Conservation (phyloP, 2,329 filamentous ascomycete species). For the Bipolaris bicolor region DNA sequence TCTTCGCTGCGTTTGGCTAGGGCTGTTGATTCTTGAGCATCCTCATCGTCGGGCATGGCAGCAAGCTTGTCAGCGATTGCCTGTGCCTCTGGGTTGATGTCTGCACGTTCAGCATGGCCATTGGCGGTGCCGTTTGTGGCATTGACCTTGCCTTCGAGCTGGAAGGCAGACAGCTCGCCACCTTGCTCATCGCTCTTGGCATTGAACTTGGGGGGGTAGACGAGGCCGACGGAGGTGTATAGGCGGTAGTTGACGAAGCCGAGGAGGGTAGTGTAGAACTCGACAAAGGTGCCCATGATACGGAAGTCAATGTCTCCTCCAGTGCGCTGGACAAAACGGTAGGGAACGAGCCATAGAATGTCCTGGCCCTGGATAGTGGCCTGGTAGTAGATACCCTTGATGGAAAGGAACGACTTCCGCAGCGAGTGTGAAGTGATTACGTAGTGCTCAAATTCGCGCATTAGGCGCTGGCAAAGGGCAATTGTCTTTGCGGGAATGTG, state of each 20-base stretch:
- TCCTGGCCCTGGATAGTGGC: slow-evolving; percentile 97
- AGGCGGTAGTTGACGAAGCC: slow-evolving; percentile 96
- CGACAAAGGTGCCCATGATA: slow-evolving; percentile 99
- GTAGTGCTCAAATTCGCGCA: slow-evolving; percentile 97
- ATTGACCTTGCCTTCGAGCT: slow-evolving; percentile 76
- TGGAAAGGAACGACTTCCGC: slow-evolving; percentile 94
- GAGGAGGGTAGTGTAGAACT: slow-evolving; percentile 96
- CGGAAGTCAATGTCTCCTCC: slow-evolving; percentile 95
- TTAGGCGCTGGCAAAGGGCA: slow-evolving; percentile 88
- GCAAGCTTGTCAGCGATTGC: slow-evolving; percentile 57
- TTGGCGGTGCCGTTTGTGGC: slow-evolving; percentile 40
- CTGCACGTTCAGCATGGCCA: slow-evolving; percentile 30
- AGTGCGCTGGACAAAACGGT: slow-evolving; percentile 95
- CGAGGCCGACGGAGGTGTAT: slow-evolving; percentile 87
- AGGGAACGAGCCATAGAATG: slow-evolving; percentile 94
- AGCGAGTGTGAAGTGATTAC: slow-evolving; percentile 90
- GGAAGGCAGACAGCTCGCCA: slow-evolving; percentile 89
- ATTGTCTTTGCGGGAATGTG: slow-evolving; percentile 95
- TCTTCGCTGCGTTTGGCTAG: slow-evolving; percentile 21
- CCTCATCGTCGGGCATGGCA: slow-evolving; percentile 42
- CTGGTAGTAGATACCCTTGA: slow-evolving; percentile 99
- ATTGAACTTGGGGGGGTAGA: slow-evolving; percentile 96
- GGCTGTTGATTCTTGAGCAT: slow-evolving; percentile 47
- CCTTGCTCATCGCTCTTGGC: slow-evolving; percentile 83
- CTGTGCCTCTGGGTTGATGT: slow-evolving; percentile 53